Base-by-base conservation (phyloP, 306 rosid genomes). In the Luffa acutangula region DNA sequence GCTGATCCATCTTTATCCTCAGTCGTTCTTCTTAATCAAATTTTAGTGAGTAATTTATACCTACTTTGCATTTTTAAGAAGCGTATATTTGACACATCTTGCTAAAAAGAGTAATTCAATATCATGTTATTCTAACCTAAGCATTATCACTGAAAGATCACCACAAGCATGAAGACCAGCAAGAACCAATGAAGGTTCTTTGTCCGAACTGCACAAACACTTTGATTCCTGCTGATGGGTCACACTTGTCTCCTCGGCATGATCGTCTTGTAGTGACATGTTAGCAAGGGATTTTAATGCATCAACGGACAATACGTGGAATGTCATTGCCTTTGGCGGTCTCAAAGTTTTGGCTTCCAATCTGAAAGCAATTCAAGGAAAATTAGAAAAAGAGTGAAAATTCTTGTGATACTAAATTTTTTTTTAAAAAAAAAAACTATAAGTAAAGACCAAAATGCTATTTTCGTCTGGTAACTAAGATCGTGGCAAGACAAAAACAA, bases 131-230 rank as follows among this genome's bases (percentile, higher is more conserved):
- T 84, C 96, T 92, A 71, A 91, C 98, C 88, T 92, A 72, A 92
- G 92, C 93, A 92, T 92, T 53, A 87, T 92, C 56, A 90, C 95
- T 2, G 98, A 92, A 81, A 94, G 97, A 87, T 92, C 98, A 53
- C 98, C 98, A 72, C 97, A 94, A 80, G 98, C 97, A 88, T 95
- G 98, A 86, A 95, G 97, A 49, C 98, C 98, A 73, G 95, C 97
- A 82, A 94, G 93, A 82, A 92, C 92, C 78, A 85, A 75, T 56
- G 92, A 86, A 76, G 86, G 72, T 48, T 78, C 89, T 64, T 76
- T 46, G 74, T 81, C 81, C 45, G 79, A 81, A 76, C 51, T 52
- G 81, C 83, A 43, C 41, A 79, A 82, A 56, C 84, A 42, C 80
- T 76, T 82, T 71, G 49, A 56, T 21, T 53, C 65, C 83, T 60